A percentile compares a stretch with the other conserved stretches of the same genome.
These are phyloP conservation scores for Colletotrichum chrysophilum DNA, from an alignment of 2,329 filamentous ascomycete species.

Conservation along the genomic window DNA sequence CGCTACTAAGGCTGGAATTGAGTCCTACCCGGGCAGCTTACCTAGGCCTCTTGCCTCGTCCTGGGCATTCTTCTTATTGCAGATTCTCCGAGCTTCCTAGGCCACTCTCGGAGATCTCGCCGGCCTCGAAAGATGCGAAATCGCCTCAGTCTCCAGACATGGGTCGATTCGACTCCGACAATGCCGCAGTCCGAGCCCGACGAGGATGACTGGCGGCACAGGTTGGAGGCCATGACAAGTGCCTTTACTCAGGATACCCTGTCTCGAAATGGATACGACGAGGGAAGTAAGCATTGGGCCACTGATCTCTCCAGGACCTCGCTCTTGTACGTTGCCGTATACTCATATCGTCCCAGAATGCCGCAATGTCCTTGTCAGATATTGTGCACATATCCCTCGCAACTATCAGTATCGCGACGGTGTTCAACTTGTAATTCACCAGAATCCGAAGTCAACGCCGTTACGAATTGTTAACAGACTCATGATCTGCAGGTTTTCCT, in stretches of 20 bases:
- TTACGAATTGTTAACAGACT: neutral
- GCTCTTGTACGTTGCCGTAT: neutral
- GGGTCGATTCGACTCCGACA: constrained; percentile 5
- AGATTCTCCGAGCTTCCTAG: neutral
- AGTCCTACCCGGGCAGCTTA: neutral
- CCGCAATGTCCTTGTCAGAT: constrained; percentile 48
- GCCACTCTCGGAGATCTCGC: neutral
- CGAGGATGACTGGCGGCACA: neutral
- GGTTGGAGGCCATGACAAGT: neutral
- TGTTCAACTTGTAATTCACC: constrained; percentile 39
- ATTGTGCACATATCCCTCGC: constrained; percentile 48
- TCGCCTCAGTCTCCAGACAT: constrained; percentile 7
- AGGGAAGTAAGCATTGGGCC: constrained; percentile 4
- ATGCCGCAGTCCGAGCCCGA: neutral
- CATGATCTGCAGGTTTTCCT: constrained; percentile 40
- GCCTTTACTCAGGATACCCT: neutral
- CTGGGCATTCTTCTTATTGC: neutral
- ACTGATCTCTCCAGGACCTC: neutral
- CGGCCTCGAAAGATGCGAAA: neutral
- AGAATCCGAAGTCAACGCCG: neutral
- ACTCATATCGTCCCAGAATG: constrained; percentile 37
- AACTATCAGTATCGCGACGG: constrained; percentile 53
- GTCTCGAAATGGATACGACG: constrained; percentile 12
- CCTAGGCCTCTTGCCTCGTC: neutral
- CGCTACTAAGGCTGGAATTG: neutral